Conservation (phyloP, 352 stramenopile genomes). For the Blastocystis sp. region DNA sequence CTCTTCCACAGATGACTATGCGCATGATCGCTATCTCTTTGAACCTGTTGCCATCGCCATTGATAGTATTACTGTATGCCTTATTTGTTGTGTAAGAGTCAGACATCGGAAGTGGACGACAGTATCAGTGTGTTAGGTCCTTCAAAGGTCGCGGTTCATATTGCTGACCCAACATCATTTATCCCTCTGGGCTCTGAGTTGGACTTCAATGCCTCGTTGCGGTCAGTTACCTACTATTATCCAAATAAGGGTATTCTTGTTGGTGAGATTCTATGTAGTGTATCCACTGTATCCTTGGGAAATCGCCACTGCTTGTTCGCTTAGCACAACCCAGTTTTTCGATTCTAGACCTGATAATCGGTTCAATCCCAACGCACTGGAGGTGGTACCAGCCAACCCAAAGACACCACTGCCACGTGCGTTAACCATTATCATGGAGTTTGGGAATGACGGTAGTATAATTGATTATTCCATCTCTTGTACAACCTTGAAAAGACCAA, state of each 20-base stretch:
- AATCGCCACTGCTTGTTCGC: constrained; percentile 39
- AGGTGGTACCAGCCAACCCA: no score
- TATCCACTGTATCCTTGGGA: constrained; percentile 51
- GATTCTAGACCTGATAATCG: not conserved
- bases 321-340: constrained; percentile 37
- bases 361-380: not conserved
- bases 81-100: not conserved
- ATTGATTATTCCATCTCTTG: not conserved
- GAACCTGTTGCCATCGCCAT: not conserved
- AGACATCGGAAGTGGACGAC: constrained; percentile 53
- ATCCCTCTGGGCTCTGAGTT: constrained; percentile 11
- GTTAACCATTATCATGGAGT: constrained; percentile 23
- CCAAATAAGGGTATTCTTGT: not conserved
- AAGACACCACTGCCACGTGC: not conserved
- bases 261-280: not conserved
- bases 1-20: not conserved
- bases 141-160: constrained; percentile 23
- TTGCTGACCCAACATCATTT: constrained; percentile 44
- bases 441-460: not conserved
- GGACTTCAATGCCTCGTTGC: constrained; percentile 26
- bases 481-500: not conserved
- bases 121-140: constrained; percentile 24
- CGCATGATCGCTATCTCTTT: not conserved
- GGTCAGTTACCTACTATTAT: constrained; percentile 58
- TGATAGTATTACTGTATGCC: constrained; percentile 1